Evolutionary conservation across 2,329 filamentous ascomycete species (phyloP), one percentile per base, ranked within the genome.

Genomic region (Rutstroemia sp.): DNA sequence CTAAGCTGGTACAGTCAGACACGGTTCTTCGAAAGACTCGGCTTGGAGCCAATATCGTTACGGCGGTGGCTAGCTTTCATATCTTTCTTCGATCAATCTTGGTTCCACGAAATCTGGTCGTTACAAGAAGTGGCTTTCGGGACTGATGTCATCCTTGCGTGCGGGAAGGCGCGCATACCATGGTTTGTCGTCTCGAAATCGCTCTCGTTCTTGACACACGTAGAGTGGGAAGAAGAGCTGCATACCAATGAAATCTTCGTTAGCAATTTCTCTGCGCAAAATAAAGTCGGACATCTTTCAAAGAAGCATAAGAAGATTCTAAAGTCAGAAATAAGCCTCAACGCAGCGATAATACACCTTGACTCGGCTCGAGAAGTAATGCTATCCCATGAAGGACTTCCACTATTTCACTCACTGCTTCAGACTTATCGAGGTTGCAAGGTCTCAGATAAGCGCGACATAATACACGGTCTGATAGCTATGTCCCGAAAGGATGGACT

Each of bases 1-100:
- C 27, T 54, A 17, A 14, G 48, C 25, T 54, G 51, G 51, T 19
- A 38, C 5, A n/a, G 12, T 9, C 51, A 54, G 14, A 23, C 25
- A 16, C 19, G 14, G 6, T 54, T 48, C 19, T 48, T 54, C 8
- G 6, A 27, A 14, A 48, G 44, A 4, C 30, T 54, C 23, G 27
- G 21, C 8, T 27, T 54, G 7, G 21, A 10, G 12, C 51, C 42
- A 5, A 12, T 54, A 5, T n/a, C 47, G 9, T 14, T 49, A 2
- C 30, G 21, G n/a, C 25, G 27, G 19, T 48, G 51, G 51, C n/a
- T 54, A 3, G 48, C 42, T 17, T 17, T 54, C 1, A 48, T 54
- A 48, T 44, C 30, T 16, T 54, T 54, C n/a, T 54, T 54, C 12
- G 48, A 54, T 23, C 47, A 42, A 30, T 44, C 42, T n/a, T 54